These are phyloP conservation scores for Mycothermus thermophilus DNA, from an alignment of 495 filamentous ascomycete genomes.

Conservation along the genomic window DNA sequence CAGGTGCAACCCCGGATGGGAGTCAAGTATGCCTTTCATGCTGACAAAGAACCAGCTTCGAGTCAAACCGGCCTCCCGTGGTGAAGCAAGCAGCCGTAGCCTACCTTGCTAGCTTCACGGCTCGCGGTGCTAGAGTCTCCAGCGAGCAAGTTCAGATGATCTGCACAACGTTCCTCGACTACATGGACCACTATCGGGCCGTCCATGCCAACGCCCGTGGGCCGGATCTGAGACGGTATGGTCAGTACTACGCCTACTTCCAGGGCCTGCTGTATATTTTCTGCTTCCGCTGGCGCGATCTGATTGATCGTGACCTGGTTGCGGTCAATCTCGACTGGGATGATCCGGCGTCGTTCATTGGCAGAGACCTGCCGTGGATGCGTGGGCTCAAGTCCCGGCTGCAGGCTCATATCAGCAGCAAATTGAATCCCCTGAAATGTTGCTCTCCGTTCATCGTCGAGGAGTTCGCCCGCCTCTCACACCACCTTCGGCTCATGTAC, in stretches of 20 bases:
- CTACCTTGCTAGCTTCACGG: conserved; percentile 85
- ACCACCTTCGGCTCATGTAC: conserved; percentile 74
- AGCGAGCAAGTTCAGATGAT: conserved; percentile 61
- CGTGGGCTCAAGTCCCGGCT: conserved; percentile 57
- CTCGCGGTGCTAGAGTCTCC: conserved; percentile 67
- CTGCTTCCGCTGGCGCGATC: conserved; percentile 93
- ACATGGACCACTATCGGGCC: conserved; percentile 49
- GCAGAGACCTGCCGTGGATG: conserved; percentile 58
- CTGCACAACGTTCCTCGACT: conserved; percentile 56
- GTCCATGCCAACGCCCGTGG: conserved; percentile 57
- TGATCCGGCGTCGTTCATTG: conserved; percentile 40
- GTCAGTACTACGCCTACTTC: conserved; percentile 52
- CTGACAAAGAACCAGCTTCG: conserved; percentile 20
- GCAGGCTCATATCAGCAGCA: conserved; percentile 60
- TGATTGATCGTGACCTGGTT: conserved; percentile 42
- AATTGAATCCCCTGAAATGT: conserved; percentile 88
- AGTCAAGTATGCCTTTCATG: no score
- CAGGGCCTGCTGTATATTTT: conserved; percentile 47
- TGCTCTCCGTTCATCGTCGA: conserved; percentile 86
- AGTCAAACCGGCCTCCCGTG: conserved; percentile 46
- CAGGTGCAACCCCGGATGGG: not conserved
- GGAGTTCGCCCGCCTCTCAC: conserved; percentile 75
- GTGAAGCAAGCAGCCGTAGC: conserved; percentile 70
- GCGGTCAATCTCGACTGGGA: conserved; percentile 37
- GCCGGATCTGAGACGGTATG: conserved; percentile 71